Conservation (phyloP, 805 yeast species). For the Barnettozyma populi region DNA sequence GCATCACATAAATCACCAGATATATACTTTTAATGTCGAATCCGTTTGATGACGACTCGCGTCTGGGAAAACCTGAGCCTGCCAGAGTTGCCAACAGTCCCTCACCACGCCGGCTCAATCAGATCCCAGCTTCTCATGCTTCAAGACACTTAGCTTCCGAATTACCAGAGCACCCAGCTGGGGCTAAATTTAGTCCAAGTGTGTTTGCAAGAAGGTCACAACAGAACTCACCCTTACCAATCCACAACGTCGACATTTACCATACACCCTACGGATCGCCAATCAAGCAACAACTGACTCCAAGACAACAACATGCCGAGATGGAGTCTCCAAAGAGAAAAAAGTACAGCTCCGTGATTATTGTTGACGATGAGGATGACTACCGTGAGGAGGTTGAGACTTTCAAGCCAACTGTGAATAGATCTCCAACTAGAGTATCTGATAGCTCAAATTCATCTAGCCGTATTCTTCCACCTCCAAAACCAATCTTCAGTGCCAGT, state of each 20-base stretch:
- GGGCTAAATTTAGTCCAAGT: slow-evolving; percentile 28
- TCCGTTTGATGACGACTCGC: slow-evolving; percentile 27
- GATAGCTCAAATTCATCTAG: slow-evolving; percentile 27
- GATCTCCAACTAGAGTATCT: slow-evolving; percentile 33
- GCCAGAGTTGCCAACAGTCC: slow-evolving; percentile 13
- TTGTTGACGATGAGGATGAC: slow-evolving; percentile 38
- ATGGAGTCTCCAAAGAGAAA: slow-evolving; percentile 69
- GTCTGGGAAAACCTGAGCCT: slow-evolving; percentile 21
- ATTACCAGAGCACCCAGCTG: neutral
- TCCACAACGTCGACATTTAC: slow-evolving; percentile 12
- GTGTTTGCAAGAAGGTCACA: slow-evolving; percentile 30
- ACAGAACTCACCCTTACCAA: slow-evolving; percentile 5
- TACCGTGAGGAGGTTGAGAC: slow-evolving; percentile 23
- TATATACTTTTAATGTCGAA: slow-evolving; percentile 18
- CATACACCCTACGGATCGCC: slow-evolving; percentile 32
- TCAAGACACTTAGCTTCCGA: slow-evolving; percentile 7
- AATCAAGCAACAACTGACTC: slow-evolving; percentile 34
- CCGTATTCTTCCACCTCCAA: slow-evolving; percentile 55
- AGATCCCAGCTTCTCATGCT: slow-evolving; percentile 5
- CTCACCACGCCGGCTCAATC: slow-evolving; percentile 19
- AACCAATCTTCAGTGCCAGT: slow-evolving; percentile 57
- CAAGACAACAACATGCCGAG: slow-evolving; percentile 62
- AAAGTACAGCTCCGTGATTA: slow-evolving; percentile 42
- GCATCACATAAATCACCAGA: neutral
- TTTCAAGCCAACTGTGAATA: slow-evolving; percentile 15